Percentiles rank a stretch among this genome's conserved stretches.
phyloP scores from a whole-genome alignment of 805 yeast genomes.

The Candida corydali region DNA sequence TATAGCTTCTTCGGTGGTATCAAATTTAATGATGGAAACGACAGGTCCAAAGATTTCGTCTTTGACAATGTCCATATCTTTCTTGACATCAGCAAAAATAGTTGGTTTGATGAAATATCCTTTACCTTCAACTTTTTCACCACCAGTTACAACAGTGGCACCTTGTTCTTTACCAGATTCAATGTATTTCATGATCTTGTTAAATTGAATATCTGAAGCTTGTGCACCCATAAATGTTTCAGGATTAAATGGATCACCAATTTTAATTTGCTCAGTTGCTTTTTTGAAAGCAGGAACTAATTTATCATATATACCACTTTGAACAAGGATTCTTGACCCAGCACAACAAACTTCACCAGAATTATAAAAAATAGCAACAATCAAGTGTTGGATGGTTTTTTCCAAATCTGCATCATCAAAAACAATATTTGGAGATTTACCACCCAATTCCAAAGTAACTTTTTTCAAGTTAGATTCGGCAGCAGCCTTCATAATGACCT shows the following conservation, averaged over 20 bases:
- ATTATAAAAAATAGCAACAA: constrained; percentile 84
- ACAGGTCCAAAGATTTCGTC: constrained; percentile 97
- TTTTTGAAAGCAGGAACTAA: constrained; percentile 59
- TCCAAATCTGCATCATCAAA: constrained; percentile 82
- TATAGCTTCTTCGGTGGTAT: constrained; percentile 77
- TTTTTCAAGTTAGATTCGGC: constrained; percentile 80
- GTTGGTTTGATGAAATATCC: constrained; percentile 80
- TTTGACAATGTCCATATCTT: constrained; percentile 68
- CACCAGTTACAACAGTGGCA: constrained; percentile 79
- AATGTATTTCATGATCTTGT: constrained; percentile 73
- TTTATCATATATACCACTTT: constrained; percentile 78
- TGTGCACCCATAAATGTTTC: constrained; percentile 88
- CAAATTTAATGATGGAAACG: constrained; percentile 77
- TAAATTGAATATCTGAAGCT: constrained; percentile 74
- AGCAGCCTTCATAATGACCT: constrained; percentile 73
- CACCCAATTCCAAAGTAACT: constrained; percentile 93
- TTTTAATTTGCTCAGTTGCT: constrained; percentile 54
- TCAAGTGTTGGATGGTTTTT: constrained; percentile 69
- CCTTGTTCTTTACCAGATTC: constrained; percentile 80
- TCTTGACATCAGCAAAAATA: constrained; percentile 75
- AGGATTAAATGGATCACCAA: constrained; percentile 83
- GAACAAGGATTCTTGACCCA: constrained; percentile 87
- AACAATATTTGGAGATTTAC: constrained; percentile 90
- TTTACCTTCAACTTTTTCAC: constrained; percentile 65
- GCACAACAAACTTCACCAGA: constrained; percentile 97